Evolutionary conservation across 768 basidiomycete species (phyloP).

Genomic region (Suillus spraguei): DNA sequence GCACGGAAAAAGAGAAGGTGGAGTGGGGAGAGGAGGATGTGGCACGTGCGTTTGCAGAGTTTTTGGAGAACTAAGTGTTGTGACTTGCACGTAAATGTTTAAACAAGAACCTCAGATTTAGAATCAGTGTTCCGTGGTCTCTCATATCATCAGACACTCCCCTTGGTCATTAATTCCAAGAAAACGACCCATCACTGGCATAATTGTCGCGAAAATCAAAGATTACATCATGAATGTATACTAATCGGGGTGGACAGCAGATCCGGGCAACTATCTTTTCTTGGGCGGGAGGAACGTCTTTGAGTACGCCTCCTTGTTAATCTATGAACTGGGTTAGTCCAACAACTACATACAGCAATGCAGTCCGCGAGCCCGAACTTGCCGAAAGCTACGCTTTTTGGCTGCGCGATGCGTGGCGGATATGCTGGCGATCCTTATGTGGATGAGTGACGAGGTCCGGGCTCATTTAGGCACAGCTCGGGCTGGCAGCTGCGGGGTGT

Average conservation of each 20-base stretch:
- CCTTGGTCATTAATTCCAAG: not conserved
- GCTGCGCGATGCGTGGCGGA: too few species aligned
- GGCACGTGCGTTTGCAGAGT: conserved; percentile 66
- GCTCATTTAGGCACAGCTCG: too few species aligned
- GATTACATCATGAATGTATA: too few species aligned
- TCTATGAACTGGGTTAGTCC: conserved; percentile 3
- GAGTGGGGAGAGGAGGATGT: conserved; percentile 79
- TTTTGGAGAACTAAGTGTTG: conserved; percentile 56
- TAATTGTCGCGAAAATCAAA: too few species aligned
- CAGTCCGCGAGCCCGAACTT: too few species aligned
- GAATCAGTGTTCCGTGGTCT: not conserved
- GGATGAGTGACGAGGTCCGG: too few species aligned
- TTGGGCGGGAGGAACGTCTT: not conserved
- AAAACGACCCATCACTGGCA: too few species aligned
- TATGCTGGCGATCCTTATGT: too few species aligned
- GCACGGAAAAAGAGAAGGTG: conserved; percentile 73
- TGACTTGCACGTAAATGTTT: not conserved
- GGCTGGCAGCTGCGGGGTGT: too few species aligned
- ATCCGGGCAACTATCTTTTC: not conserved
- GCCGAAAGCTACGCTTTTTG: too few species aligned
- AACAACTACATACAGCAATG: too few species aligned
- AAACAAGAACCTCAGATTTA: not conserved
- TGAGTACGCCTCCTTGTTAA: not conserved
- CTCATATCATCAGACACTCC: not conserved
- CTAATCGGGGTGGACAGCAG: not conserved